A percentile compares a stretch with the other conserved stretches of the same genome.
Evolutionary conservation across 805 yeast species (phyloP).

Genomic region (Myxozyma neotropica): DNA sequence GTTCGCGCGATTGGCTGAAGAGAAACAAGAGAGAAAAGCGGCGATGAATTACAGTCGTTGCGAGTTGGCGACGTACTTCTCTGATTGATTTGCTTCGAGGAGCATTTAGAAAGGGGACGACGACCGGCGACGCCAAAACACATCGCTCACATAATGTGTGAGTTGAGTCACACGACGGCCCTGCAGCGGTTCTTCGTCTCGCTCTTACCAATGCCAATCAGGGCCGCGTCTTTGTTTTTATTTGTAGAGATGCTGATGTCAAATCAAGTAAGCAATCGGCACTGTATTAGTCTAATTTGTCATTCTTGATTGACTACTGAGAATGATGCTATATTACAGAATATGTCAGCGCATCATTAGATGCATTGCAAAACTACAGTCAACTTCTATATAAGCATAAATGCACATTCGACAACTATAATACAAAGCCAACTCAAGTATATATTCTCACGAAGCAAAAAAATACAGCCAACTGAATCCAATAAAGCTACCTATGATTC

Average conservation of each 20-base stretch:
- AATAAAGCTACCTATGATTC: constrained; percentile 83
- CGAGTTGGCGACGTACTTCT: too few species aligned
- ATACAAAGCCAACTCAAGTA: not conserved
- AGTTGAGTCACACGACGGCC: not conserved
- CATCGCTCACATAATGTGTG: not conserved
- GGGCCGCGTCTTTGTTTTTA: too few species aligned
- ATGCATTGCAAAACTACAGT: too few species aligned
- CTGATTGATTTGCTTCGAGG: constrained; percentile 6
- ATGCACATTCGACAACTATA: too few species aligned
- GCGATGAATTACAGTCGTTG: not conserved
- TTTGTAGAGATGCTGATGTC: too few species aligned
- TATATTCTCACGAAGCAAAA: constrained; percentile 8
- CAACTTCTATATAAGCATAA: too few species aligned
- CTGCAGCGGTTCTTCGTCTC: too few species aligned
- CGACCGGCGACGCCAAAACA: not conserved
- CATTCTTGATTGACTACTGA: too few species aligned
- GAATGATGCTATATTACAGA: too few species aligned
- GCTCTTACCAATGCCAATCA: not conserved
- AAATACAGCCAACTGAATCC: constrained; percentile 88
- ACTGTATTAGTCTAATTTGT: too few species aligned
- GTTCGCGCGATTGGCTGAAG: not conserved
- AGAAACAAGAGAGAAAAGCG: not conserved
- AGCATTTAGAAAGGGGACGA: constrained; percentile 8
- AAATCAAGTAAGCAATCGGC: too few species aligned
- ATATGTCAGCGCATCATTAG: too few species aligned